phyloP scores from a whole-genome alignment of 495 filamentous ascomycete genomes.

The Acidiella bohemica region DNA sequence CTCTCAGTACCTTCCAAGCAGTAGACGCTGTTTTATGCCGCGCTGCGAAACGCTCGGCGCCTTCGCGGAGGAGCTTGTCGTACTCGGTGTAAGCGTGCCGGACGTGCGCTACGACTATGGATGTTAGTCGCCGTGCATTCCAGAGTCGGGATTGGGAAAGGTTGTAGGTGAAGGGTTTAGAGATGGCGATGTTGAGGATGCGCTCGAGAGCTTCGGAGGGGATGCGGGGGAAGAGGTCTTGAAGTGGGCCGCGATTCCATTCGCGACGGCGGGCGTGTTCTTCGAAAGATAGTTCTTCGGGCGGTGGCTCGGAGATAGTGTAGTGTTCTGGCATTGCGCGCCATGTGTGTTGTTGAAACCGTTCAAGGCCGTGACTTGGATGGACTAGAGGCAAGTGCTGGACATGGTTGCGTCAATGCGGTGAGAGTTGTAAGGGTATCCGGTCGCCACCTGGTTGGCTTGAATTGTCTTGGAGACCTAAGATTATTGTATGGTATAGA shows the following conservation, averaged over 20 bases:
- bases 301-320: too few species aligned
- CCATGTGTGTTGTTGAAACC: too few species aligned
- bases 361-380: too few species aligned
- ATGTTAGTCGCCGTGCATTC: slow-evolving; percentile 13
- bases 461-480: too few species aligned
- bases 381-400: too few species aligned
- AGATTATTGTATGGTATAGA: too few species aligned
- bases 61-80: slow-evolving; percentile 56
- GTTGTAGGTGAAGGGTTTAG: slow-evolving; percentile 14
- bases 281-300: slow-evolving; percentile 4
- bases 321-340: too few species aligned
- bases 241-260: slow-evolving; percentile 16
- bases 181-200: slow-evolving; percentile 16
- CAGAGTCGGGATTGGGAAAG: slow-evolving; percentile 13
- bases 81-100: slow-evolving; percentile 75
- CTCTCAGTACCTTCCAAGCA: slow-evolving; percentile 17
- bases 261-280: slow-evolving; percentile 10
- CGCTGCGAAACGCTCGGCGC: slow-evolving; percentile 47
- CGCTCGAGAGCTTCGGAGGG: slow-evolving; percentile 11
- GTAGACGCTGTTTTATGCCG: slow-evolving; percentile 26
- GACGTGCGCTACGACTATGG: slow-evolving; percentile 53
- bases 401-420: too few species aligned
- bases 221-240: slow-evolving; percentile 18
- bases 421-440: too few species aligned
- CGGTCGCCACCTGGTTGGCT: too few species aligned